These are phyloP conservation scores for Ophiocordyceps camponoti-rufipedis DNA, from an alignment of 2,329 filamentous ascomycete genomes.

Conservation along the genomic window DNA sequence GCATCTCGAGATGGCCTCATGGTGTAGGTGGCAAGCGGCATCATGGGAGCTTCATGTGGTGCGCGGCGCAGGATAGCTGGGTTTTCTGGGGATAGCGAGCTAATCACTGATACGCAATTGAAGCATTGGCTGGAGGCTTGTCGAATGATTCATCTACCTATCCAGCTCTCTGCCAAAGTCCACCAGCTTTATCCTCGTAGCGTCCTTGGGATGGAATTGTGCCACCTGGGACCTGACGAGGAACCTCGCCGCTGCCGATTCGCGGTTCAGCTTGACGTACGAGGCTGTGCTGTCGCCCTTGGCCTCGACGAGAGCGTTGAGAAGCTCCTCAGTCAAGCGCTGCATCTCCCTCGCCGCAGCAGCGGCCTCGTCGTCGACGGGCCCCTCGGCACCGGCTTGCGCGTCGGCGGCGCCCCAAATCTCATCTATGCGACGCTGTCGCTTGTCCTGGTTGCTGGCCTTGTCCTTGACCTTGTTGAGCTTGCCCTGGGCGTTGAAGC, in stretches of 20 bases:
- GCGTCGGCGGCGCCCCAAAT: slow-evolving; percentile 31
- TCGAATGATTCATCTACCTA: slow-evolving; percentile 16
- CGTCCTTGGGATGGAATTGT: slow-evolving; percentile 46
- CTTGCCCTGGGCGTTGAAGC: slow-evolving; percentile 42
- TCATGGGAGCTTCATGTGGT: too few relatives aligned
- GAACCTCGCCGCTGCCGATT: slow-evolving; percentile 45
- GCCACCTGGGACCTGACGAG: slow-evolving; percentile 47
- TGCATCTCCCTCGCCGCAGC: slow-evolving; percentile 39
- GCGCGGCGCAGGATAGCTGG: too few relatives aligned
- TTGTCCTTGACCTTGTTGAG: slow-evolving; percentile 27
- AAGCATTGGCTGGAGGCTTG: background rate
- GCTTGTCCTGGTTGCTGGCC: slow-evolving; percentile 23
- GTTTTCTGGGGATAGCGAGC: background rate
- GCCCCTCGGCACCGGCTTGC: slow-evolving; percentile 4
- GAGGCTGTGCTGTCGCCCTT: slow-evolving; percentile 34
- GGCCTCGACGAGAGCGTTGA: slow-evolving; percentile 37
- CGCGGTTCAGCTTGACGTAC: slow-evolving; percentile 38
- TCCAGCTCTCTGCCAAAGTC: slow-evolving; percentile 48
- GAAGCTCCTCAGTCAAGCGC: slow-evolving; percentile 38
- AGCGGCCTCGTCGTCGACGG: slow-evolving; percentile 25
- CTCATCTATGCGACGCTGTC: slow-evolving; percentile 43
- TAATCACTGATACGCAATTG: background rate
- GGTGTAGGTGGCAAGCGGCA: too few relatives aligned
- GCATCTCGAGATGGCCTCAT: too few relatives aligned
- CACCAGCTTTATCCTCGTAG: slow-evolving; percentile 36